phyloP scores from a whole-genome alignment of 495 filamentous ascomycete species.

The Xylaria cubensis region DNA sequence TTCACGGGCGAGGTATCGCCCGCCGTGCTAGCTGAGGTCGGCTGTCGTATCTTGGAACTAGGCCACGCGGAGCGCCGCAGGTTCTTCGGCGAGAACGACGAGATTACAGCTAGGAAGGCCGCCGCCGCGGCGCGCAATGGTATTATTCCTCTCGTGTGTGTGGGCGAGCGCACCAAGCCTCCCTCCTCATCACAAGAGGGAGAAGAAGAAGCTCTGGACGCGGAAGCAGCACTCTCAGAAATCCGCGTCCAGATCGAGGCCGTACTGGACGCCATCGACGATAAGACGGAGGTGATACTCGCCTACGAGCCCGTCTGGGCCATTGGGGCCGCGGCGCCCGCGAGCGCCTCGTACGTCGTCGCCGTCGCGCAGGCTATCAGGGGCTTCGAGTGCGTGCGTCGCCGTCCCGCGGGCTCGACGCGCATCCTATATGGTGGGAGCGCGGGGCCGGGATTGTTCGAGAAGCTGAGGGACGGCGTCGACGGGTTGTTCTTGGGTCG shows the following conservation, averaged over 20 bases:
- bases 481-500: constrained; percentile 85
- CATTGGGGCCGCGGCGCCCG: constrained; percentile 77
- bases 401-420: constrained; percentile 53
- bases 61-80: constrained; percentile 79
- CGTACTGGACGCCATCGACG: constrained; percentile 63
- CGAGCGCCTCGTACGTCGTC: constrained; percentile 72
- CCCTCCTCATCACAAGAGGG: constrained; percentile 17
- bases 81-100: constrained; percentile 75
- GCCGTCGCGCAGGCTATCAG: constrained; percentile 70
- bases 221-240: constrained; percentile 66
- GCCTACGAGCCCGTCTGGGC: constrained; percentile 94
- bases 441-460: constrained; percentile 78
- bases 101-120: constrained; percentile 67
- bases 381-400: constrained; percentile 46
- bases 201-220: constrained; percentile 42
- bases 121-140: constrained; percentile 68
- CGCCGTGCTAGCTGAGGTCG: constrained; percentile 64
- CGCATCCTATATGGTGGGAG: constrained; percentile 82
- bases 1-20: constrained; percentile 83
- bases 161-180: constrained; percentile 65
- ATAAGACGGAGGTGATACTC: constrained; percentile 71
- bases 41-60: constrained; percentile 73
- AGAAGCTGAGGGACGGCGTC: constrained; percentile 64
- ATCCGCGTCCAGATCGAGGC: constrained; percentile 67
- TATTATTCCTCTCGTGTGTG: constrained; percentile 79